Evolutionary conservation across 2,329 filamentous ascomycete species (phyloP), one percentile per base, ranked within the genome.

Genomic region (Waltergamsia citrina): DNA sequence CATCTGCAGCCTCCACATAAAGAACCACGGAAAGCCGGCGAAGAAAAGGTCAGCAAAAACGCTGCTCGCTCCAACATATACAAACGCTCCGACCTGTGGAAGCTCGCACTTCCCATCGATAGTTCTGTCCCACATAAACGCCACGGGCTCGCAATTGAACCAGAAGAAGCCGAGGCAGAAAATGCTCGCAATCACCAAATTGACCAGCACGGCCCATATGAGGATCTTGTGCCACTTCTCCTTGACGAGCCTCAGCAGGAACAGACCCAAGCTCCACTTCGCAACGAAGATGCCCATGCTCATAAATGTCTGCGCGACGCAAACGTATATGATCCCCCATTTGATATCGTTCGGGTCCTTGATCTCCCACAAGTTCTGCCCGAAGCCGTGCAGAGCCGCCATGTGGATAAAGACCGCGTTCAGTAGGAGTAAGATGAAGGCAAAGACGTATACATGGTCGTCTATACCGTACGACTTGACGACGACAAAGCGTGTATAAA

Each of bases 1-100:
- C 59, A 67, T 66, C 21, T 61, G 56, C 7, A 66, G 38, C 0
- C 54, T 52, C 59, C 62, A 64, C 16, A 66, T 54, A 7, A 66
- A 50, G 2, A 61, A 48, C 60, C 63, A 67, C 0, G 63, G 63
- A 5, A 65, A 59, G 0, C 50, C 36, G 29, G 57, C 57, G 6
- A 57, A 61, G 32, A 57, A 57, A 32, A 63, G 58, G 38, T 63
- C 60, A 30, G 49, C 46, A 6, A 57, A 40, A 1, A 58, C 48
- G 7, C 21, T 25, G 21, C 20, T 17, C 15, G 12, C 18, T 8
- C 20, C 31, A 5, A 23, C 20, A 18, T 46, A 38, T 4, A 35
- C 30, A 11, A 31, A 33, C 6, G 36, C 32, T 16, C 33, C 31
- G 11, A 18, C 20, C 4, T 34, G 27, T 16, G 35, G 19, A 16